Percentiles rank a stretch among this genome's conserved stretches.
phyloP scores from a whole-genome alignment of 129 eudicot genomes.

The Flaveria ramosissima region DNA sequence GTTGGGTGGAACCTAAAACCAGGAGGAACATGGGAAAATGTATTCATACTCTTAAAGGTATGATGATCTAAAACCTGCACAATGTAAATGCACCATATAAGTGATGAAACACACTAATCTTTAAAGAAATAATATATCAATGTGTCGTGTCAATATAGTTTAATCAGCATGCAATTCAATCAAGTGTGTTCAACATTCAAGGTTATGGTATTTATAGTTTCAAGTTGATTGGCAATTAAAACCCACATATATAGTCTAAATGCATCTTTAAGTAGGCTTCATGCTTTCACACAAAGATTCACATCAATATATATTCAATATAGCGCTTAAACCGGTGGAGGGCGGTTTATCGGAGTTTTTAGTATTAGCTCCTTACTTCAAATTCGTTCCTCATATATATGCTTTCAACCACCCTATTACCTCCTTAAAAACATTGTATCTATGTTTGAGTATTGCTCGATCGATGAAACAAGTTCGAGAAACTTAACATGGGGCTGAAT shows the following conservation, averaged over 20 bases:
- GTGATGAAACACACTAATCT: neutral
- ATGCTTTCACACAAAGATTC: neutral
- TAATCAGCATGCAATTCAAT: neutral
- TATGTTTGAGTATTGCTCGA: no score
- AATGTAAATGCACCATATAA: constrained; percentile 12
- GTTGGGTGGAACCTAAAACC: constrained; percentile 53
- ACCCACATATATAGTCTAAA: neutral
- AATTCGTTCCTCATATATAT: no score
- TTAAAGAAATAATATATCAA: neutral
- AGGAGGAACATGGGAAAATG: constrained; percentile 45
- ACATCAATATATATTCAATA: no score
- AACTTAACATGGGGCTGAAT: no score
- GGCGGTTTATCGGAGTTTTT: no score
- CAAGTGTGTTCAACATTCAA: neutral
- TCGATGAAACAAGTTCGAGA: no score
- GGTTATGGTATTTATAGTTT: neutral
- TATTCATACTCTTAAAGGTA: constrained; percentile 27
- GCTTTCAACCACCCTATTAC: no score
- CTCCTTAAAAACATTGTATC: no score
- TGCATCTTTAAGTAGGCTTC: neutral
- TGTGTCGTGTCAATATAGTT: neutral
- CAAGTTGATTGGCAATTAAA: neutral
- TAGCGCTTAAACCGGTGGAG: no score
- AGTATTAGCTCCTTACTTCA: no score
- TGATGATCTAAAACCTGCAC: constrained; percentile 37